Conservation (phyloP, 768 basidiomycete species). For the Peribolospora baueri region DNA sequence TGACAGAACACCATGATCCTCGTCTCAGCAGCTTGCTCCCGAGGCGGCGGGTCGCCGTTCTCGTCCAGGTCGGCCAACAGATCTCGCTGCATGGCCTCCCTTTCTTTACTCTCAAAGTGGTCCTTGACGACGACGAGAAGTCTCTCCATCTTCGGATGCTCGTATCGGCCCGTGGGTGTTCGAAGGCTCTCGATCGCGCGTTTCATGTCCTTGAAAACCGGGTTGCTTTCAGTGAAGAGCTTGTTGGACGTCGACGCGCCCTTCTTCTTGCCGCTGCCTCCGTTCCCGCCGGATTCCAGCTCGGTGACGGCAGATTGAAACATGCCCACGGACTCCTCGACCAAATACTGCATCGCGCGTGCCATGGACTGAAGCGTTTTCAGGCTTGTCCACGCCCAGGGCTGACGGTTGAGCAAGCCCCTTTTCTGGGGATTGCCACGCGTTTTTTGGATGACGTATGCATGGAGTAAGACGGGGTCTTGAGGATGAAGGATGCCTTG, state of each 20-base stretch:
- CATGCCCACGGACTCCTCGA: conserved; percentile 60
- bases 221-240: conserved; percentile 41
- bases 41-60: conserved; percentile 13
- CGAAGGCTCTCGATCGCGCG: conserved; percentile 7
- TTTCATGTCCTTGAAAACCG: conserved; percentile 9
- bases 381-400: conserved; percentile 19
- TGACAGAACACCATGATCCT: conserved; percentile 85
- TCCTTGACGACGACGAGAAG: conserved; percentile 47
- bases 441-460: too few species aligned
- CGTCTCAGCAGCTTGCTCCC: conserved; percentile 23
- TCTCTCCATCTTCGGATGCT: conserved; percentile 80
- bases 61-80: conserved; percentile 20
- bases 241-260: conserved; percentile 27
- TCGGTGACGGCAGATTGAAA: conserved; percentile 38
- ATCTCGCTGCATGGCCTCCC: conserved; percentile 15
- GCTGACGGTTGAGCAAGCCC: too few species aligned
- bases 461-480: too few species aligned
- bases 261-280: conserved; percentile 20
- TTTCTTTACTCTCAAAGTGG: conserved; percentile 38
- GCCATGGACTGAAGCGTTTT: conserved; percentile 33
- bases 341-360: conserved; percentile 67
- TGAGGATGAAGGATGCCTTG: too few species aligned
- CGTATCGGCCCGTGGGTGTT: conserved; percentile 13
- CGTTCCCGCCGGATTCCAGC: neutral
- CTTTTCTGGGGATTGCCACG: too few species aligned